A percentile compares a stretch with the other conserved stretches of the same genome.
Evolutionary conservation across 148 eudicot species (phyloP).

Genomic region (Camellia sinensis): DNA sequence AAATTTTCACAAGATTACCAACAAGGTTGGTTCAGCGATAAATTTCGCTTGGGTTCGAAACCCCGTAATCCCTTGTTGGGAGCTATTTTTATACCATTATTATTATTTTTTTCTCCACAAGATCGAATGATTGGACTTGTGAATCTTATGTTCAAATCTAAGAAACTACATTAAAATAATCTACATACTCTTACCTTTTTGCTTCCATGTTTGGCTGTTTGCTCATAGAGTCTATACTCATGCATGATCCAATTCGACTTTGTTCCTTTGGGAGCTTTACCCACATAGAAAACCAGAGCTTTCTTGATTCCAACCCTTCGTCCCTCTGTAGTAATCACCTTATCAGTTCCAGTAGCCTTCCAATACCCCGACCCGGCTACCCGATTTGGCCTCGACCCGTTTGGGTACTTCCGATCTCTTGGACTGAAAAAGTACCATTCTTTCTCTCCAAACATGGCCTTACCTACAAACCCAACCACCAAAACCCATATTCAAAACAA

Average conservation of each 20-base stretch:
- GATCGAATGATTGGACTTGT: too few species aligned
- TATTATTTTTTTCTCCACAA: too few species aligned
- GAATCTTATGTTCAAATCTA: too few species aligned
- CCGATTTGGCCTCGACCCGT: conserved; percentile 78
- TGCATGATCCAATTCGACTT: conserved; percentile 96
- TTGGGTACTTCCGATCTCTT: conserved; percentile 75
- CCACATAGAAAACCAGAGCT: conserved; percentile 71
- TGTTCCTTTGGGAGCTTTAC: conserved; percentile 79
- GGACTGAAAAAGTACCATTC: conserved; percentile 91
- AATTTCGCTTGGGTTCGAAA: too few species aligned
- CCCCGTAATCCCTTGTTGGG: too few species aligned
- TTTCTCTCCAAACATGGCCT: conserved; percentile 72
- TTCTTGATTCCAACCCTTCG: conserved; percentile 73
- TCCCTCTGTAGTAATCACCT: conserved; percentile 50
- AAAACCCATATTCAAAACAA: background rate
- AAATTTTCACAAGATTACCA: too few species aligned
- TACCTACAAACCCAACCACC: conserved; percentile 35
- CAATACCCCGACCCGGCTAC: conserved; percentile 83
- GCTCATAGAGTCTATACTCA: conserved; percentile 67
- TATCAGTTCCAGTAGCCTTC: conserved; percentile 89
- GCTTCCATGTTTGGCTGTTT: conserved; percentile 44
- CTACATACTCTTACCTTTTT: conserved; percentile 34
- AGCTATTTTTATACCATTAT: too few species aligned
- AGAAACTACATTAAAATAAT: too few species aligned
- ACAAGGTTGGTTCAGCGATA: too few species aligned